These are phyloP conservation scores for Fusarium camptoceras DNA, from an alignment of 2,329 filamentous ascomycete species.

Conservation along the genomic window DNA sequence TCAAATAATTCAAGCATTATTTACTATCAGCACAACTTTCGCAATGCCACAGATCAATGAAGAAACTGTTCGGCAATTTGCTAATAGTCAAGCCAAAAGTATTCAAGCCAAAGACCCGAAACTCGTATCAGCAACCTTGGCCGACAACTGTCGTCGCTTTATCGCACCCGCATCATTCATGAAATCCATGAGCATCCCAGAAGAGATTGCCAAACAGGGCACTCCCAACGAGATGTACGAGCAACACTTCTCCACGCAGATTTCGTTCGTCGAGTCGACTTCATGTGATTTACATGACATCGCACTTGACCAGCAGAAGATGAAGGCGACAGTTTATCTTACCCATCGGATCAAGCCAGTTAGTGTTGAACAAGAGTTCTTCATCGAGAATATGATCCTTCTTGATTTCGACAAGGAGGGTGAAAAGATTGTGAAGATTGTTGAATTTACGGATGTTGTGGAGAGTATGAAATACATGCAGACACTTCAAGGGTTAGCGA, in stretches of 20 bases:
- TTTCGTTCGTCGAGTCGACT: neutral
- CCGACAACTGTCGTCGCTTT: neutral
- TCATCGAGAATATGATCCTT: neutral
- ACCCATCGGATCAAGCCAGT: neutral
- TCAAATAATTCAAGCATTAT: neutral
- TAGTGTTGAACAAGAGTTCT: neutral
- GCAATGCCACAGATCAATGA: neutral
- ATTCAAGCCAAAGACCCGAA: neutral
- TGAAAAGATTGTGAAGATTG: neutral
- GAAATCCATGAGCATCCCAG: neutral
- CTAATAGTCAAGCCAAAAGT: neutral
- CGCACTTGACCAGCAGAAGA: neutral
- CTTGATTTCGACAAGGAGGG: neutral
- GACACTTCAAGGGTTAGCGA: neutral
- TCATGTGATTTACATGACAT: neutral
- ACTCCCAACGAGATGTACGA: neutral
- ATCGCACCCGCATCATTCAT: neutral
- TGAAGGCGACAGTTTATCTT: neutral
- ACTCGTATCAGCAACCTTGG: neutral
- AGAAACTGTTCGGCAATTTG: neutral
- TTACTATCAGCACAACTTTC: neutral
- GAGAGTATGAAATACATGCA: neutral
- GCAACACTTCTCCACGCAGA: neutral
- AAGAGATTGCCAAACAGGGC: neutral
- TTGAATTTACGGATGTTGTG: conserved; percentile 3